Conservation (phyloP, 768 basidiomycete genomes). For the Tricholoma terreum region DNA sequence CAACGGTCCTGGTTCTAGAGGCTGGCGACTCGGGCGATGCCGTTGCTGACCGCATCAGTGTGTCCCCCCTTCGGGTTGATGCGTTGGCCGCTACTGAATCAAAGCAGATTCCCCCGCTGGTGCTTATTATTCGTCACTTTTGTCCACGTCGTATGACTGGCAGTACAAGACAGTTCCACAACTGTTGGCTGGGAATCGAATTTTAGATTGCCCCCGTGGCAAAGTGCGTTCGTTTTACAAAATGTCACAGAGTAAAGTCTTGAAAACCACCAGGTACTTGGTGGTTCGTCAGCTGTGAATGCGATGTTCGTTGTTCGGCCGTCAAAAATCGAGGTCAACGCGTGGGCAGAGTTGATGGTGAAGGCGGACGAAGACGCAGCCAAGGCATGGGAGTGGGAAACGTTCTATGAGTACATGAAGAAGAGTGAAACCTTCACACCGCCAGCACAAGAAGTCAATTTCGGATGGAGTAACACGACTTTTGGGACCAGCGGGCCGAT, state of each 20-base stretch:
- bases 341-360: slow-evolving; percentile 36
- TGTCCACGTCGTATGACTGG: slow-evolving; percentile 53
- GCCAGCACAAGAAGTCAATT: slow-evolving; percentile 38
- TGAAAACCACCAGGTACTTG: slow-evolving; percentile 42
- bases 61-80: slow-evolving; percentile 2
- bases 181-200: slow-evolving; percentile 38
- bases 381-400: slow-evolving; percentile 41
- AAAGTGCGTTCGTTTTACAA: slow-evolving; percentile 34
- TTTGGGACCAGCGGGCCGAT: slow-evolving; percentile 49
- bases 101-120: slow-evolving; percentile 45
- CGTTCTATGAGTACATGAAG: slow-evolving; percentile 39
- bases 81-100: background rate
- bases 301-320: slow-evolving; percentile 65
- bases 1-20: slow-evolving; percentile 38
- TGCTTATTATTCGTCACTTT: slow-evolving; percentile 51
- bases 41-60: slow-evolving; percentile 28
- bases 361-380: slow-evolving; percentile 26
- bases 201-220: slow-evolving; percentile 57
- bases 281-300: slow-evolving; percentile 68
- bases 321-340: slow-evolving; percentile 42
- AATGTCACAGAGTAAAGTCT: background rate
- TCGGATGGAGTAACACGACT: slow-evolving; percentile 37
- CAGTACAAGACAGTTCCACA: slow-evolving; percentile 49
- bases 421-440: slow-evolving; percentile 52
- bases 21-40: slow-evolving; percentile 27